A percentile compares a stretch with the other conserved stretches of the same genome.
Evolutionary conservation across 2,329 filamentous ascomycete genomes (phyloP).

Genomic region (Neofusicoccum kwambonambiense): DNA sequence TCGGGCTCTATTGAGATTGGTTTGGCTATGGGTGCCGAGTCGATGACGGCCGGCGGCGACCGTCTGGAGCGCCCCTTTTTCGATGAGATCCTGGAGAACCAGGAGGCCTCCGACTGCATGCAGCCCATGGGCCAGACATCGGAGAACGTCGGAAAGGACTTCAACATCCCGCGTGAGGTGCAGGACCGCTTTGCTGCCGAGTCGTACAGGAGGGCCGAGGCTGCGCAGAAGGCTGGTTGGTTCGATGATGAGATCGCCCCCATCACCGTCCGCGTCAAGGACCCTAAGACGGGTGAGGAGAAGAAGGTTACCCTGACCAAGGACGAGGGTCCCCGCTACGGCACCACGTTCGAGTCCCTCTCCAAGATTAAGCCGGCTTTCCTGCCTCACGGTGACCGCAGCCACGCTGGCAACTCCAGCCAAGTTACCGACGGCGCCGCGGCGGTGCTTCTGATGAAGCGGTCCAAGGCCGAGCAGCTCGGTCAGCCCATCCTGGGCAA

Average conservation of each 20-base stretch:
- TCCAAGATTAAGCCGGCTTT: constrained; percentile 87
- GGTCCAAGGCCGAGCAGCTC: constrained; percentile 80
- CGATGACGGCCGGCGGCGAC: constrained; percentile 77
- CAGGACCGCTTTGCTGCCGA: constrained; percentile 87
- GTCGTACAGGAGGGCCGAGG: constrained; percentile 83
- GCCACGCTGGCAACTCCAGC: constrained; percentile 89
- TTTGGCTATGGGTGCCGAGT: constrained; percentile 83
- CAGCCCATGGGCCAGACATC: constrained; percentile 97
- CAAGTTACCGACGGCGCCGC: constrained; percentile 95
- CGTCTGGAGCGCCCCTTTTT: constrained; percentile 71
- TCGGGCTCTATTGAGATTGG: constrained; percentile 81
- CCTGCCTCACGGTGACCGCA: constrained; percentile 80
- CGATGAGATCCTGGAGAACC: constrained; percentile 68
- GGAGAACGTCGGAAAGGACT: constrained; percentile 92
- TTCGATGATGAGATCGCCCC: constrained; percentile 94
- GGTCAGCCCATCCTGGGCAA: constrained; percentile 92
- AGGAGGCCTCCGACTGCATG: constrained; percentile 82
- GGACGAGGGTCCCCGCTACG: constrained; percentile 88
- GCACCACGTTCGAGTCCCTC: constrained; percentile 81
- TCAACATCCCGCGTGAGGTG: constrained; percentile 73
- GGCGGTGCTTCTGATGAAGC: constrained; percentile 89
- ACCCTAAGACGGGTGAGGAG: constrained; percentile 74
- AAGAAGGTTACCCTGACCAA: constrained; percentile 75
- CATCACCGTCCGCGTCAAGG: constrained; percentile 78
- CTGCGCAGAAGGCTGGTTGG: constrained; percentile 84